Evolutionary conservation across 208 protist genomes (phyloP).

Genomic region (Leishmania martiniquensis): DNA sequence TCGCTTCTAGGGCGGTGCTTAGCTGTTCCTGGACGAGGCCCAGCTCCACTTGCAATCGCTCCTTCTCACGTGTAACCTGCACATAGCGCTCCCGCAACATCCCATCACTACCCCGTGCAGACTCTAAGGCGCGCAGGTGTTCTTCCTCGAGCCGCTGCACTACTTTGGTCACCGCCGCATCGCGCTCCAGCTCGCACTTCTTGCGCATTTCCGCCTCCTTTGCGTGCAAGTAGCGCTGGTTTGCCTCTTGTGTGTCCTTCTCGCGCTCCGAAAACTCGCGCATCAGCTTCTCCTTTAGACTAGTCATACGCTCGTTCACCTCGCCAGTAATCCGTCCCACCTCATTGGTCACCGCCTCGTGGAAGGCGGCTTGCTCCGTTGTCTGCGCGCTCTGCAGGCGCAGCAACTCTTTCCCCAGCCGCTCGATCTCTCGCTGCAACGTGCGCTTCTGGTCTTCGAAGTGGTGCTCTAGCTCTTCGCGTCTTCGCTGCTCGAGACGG

Average conservation of each 20-base stretch:
- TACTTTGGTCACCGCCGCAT: constrained; percentile 69
- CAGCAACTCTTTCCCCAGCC: constrained; percentile 68
- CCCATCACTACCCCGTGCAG: constrained; percentile 57
- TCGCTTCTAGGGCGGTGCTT: constrained; percentile 37
- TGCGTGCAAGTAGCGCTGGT: constrained; percentile 47
- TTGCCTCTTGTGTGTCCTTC: constrained; percentile 47
- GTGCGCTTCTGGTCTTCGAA: constrained; percentile 64
- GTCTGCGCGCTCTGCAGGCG: constrained; percentile 49
- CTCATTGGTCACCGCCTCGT: constrained; percentile 73
- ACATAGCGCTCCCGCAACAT: constrained; percentile 64
- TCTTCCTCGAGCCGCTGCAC: constrained; percentile 69
- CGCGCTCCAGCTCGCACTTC: constrained; percentile 73
- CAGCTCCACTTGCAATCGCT: constrained; percentile 72
- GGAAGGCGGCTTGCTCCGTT: constrained; percentile 68
- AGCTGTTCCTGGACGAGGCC: constrained; percentile 71
- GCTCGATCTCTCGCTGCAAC: constrained; percentile 69
- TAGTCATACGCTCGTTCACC: constrained; percentile 56
- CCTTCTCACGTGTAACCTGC: constrained; percentile 68
- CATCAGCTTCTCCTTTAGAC: constrained; percentile 72
- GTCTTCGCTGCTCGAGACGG: constrained; percentile 38
- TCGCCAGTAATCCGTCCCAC: constrained; percentile 64
- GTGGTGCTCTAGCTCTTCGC: constrained; percentile 70
- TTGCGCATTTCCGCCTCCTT: constrained; percentile 67
- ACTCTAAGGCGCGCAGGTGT: constrained; percentile 56
- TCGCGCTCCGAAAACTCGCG: constrained; percentile 67